phyloP scores from a whole-genome alignment of 352 stramenopile species.

The Achlya hypogyna region DNA sequence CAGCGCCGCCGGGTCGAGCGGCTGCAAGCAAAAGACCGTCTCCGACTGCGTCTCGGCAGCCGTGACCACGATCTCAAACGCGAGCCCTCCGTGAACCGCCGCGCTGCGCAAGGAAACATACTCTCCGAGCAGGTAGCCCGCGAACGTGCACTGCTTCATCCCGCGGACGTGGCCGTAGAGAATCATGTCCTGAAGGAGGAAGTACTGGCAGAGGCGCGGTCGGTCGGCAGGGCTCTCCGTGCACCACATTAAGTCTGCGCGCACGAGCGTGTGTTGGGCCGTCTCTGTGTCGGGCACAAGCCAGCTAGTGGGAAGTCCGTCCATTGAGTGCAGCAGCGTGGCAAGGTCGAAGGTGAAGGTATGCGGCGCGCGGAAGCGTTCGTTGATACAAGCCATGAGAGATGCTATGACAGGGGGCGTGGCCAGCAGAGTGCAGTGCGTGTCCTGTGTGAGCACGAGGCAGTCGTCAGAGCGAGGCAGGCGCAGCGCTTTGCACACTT shows the following conservation, averaged over 20 bases:
- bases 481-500: neutral
- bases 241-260: constrained; percentile 1
- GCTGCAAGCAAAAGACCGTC: neutral
- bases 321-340: neutral
- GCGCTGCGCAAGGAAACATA: neutral
- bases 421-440: neutral
- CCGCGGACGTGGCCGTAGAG: constrained; percentile 2
- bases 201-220: constrained; percentile 5
- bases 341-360: constrained; percentile 6
- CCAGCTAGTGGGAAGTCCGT: constrained; percentile 10
- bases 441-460: neutral
- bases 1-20: neutral
- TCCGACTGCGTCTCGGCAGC: neutral
- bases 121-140: constrained; percentile 11
- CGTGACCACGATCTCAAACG: constrained; percentile 3
- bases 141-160: neutral
- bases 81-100: neutral
- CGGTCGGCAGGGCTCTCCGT: neutral
- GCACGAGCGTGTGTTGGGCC: neutral
- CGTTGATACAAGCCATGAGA: neutral
- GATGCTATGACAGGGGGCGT: neutral
- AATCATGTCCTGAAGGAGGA: constrained; percentile 18
- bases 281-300: constrained; percentile 12
- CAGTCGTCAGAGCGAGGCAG: neutral
- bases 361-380: neutral